phyloP scores from a whole-genome alignment of 371 early-diverging fungal genomes.

The Lichtheimia corymbifera region DNA sequence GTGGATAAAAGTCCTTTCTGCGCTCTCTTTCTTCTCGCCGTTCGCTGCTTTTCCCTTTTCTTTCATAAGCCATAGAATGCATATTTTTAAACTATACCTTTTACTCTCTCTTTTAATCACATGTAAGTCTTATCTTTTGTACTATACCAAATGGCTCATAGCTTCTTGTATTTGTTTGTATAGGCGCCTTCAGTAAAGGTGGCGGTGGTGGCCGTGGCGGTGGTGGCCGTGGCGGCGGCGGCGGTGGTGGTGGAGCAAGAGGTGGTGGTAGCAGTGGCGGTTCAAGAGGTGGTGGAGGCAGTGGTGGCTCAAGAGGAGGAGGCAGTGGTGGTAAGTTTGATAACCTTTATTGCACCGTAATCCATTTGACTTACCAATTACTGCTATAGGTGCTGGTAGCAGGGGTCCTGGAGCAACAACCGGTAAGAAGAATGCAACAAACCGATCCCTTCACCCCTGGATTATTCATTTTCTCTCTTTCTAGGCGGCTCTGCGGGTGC shows the following conservation, averaged over 20 bases:
- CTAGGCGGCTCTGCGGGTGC: constrained; percentile 1
- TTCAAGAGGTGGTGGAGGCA: neutral
- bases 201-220: constrained; percentile 27
- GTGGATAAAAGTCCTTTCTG: too few species aligned
- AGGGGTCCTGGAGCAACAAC: constrained; percentile 14
- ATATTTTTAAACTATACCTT: too few species aligned
- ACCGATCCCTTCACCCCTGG: neutral
- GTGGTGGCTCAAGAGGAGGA: constrained; percentile 20
- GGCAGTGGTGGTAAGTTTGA: constrained; percentile 16
- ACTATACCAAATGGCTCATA: too few species aligned
- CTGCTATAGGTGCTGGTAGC: constrained; percentile 10
- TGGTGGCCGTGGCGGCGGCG: constrained; percentile 28
- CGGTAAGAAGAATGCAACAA: neutral
- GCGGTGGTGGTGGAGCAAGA: constrained; percentile 21
- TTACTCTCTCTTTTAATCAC: too few species aligned
- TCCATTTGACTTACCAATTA: neutral
- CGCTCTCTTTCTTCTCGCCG: too few species aligned
- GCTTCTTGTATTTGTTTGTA: neutral
- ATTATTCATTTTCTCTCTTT: constrained; percentile 5
- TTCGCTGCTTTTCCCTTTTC: too few species aligned
- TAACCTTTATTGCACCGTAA: neutral
- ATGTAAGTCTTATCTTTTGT: too few species aligned
- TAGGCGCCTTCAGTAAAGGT: constrained; percentile 23
- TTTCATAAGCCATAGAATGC: too few species aligned
- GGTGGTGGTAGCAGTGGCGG: constrained; percentile 18